Base-by-base conservation (phyloP, 331 rosid species). In the Saraca asoca region DNA sequence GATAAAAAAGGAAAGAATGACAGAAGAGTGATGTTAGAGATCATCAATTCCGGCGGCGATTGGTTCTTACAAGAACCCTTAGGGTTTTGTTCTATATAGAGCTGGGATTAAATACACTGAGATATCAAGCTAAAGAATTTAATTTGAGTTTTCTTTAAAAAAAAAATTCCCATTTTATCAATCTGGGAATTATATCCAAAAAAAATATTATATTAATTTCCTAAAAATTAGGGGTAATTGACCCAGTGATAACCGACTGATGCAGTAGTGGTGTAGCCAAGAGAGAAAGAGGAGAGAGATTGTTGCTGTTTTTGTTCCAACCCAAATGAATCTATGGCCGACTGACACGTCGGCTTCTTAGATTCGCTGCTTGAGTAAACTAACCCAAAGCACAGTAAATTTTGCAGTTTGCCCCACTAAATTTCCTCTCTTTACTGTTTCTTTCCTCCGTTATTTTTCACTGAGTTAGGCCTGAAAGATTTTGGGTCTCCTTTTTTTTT, bases 21-120 rank as follows among this genome's bases (percentile, higher is more conserved):
- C 69, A 53, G 38, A 42, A 39, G 13, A 39, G 55, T 14, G 68
- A 71, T 57, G 68, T 63, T 34, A 44, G 82, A 49, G 79, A 77
- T 79, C 71, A 88, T 24, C 31, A 24, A 24, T 78, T 79, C 86
- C 70, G 96, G 97, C 98, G 96, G 95, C 96, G 79, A 88, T 81
- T 87, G 75, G 70, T 72, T 62, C 81, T 74, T 67, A 68, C 84
- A 81, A 83, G 89, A 85, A 91, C 87, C 98, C 96, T 81, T 85
- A 87, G 96, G 98, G 98, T 87, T 91, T 91, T 89, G 88, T 82
- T 77, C 79, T 80, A 82, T 67, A 59, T 63, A 37, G 72, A 84
- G 61, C 73, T 52, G 79, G 86, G 86, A 85, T 82, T 85, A 82
- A 66, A 82, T 80, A 79, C 80, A 71, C 48, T 44, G 65, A 75